Evolutionary conservation across 2,329 filamentous ascomycete genomes (phyloP), one percentile per base, ranked within the genome.

Genomic region (Pseudogymnoascus sp.): DNA sequence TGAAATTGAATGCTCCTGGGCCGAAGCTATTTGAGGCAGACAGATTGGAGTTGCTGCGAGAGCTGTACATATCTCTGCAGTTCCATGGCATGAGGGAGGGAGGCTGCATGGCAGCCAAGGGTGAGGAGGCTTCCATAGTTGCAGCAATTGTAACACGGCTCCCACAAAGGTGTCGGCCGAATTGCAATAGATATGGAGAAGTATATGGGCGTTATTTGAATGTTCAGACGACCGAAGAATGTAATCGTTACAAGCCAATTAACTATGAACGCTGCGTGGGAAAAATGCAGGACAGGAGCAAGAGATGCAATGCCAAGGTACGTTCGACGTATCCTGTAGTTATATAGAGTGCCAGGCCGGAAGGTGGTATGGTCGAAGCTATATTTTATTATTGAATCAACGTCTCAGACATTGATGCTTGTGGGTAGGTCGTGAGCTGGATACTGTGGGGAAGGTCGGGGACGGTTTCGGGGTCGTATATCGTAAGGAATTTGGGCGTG

Each of bases 41-140:
- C 40, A 82, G 74, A 61, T 75, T 76, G 63, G 73, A 76, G 65
- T 80, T 79, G 62, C 79, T 70, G 67, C 79, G 79, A 29, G 80
- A 75, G 60, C 78, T 79, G 72, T 84, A 85, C 68, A 85, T 74
- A 68, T 85, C 82, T 66, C 73, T 76, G 64, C 73, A 79, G 50
- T 67, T 79, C 87, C 84, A 93, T 75, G 70, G 86, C 82, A 70
- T 79, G 78, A 78, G 85, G 79, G 76, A 82, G 78, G 77, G 84
- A 81, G 88, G 91, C 79, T 92, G 91, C 87, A 97, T 90, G 64
- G 93, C 92, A 76, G 93, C 93, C 74, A 97, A 79, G 56, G 95
- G 95, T 71, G 95, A 97, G 50, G 93, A 97, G 68, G 90, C 88
- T 78, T 96, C 92, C 91, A 97, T 97, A 72, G 60, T 79, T 69